phyloP scores from a whole-genome alignment of 805 yeast species.

The Kuraishia molischiana region DNA sequence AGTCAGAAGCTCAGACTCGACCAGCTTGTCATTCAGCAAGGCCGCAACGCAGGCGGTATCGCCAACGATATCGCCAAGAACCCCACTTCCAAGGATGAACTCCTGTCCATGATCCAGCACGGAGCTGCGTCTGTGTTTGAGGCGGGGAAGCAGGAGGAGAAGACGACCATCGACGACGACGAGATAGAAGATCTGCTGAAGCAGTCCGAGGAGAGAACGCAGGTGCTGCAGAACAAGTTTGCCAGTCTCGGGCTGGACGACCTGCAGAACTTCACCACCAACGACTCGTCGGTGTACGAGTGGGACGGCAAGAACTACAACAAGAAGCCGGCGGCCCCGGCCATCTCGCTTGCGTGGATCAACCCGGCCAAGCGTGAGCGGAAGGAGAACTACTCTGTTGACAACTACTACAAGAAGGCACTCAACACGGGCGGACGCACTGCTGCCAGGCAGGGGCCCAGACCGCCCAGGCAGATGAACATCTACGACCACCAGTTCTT shows the following conservation, averaged over 20 bases:
- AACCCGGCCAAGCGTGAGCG: conserved; percentile 81
- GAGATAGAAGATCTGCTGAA: conserved; percentile 55
- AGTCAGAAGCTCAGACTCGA: conserved; percentile 89
- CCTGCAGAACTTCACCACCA: conserved; percentile 64
- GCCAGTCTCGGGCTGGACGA: conserved; percentile 66
- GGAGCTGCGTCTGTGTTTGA: conserved; percentile 65
- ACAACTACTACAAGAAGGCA: conserved; percentile 51
- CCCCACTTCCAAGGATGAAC: conserved; percentile 55
- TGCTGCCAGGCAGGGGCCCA: conserved; percentile 46
- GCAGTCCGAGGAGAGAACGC: conserved; percentile 55
- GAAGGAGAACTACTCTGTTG: conserved; percentile 54
- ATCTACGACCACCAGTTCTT: conserved; percentile 88
- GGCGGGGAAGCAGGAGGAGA: conserved; percentile 19
- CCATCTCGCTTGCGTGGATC: conserved; percentile 58
- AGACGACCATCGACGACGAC: conserved; percentile 31
- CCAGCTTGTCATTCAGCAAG: conserved; percentile 94
- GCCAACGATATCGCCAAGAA: conserved; percentile 23
- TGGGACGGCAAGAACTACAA: conserved; percentile 84
- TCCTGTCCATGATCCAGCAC: conserved; percentile 72
- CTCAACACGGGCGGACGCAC: conserved; percentile 64
- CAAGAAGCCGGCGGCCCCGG: conserved; percentile 45
- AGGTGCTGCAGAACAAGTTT: conserved; percentile 51
- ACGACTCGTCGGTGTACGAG: conserved; percentile 59
- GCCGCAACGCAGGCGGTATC: conserved; percentile 25
- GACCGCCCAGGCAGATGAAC: conserved; percentile 76